Percentiles rank a stretch among this genome's conserved stretches.
These are phyloP conservation scores for Phytophthora constricta DNA, from an alignment of 352 stramenopile species.

Conservation along the genomic window DNA sequence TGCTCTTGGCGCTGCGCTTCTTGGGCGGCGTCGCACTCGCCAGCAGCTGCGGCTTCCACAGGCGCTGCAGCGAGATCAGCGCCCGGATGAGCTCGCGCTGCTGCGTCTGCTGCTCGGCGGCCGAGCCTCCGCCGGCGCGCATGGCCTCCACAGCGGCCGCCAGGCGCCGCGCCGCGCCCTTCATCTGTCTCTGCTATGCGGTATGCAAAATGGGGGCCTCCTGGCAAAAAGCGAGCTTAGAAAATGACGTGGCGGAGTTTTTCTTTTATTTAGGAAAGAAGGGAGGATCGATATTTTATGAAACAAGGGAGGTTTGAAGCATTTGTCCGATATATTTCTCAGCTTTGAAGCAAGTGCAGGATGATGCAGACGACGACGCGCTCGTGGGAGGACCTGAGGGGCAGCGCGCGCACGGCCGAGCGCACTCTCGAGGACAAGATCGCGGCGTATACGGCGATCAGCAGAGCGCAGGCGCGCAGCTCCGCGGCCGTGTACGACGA, in stretches of 20 bases:
- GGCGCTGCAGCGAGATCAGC: slow-evolving; percentile 64
- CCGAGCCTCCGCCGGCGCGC: slow-evolving; percentile 34
- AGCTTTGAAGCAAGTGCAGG: background rate
- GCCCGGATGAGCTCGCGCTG: slow-evolving; percentile 55
- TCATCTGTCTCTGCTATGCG: slow-evolving; percentile 31
- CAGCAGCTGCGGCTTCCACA: slow-evolving; percentile 56
- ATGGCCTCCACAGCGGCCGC: slow-evolving; percentile 59
- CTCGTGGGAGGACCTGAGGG: slow-evolving; percentile 83
- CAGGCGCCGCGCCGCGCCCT: slow-evolving; percentile 48
- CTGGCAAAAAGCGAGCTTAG: background rate
- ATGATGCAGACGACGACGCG: slow-evolving; percentile 71
- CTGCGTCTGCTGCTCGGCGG: slow-evolving; percentile 43
- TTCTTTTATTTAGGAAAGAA: no score
- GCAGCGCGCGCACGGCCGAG: slow-evolving; percentile 72
- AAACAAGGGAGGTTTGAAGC: background rate
- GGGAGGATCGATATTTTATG: no score
- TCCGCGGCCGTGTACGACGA: slow-evolving; percentile 53
- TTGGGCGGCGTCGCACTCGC: slow-evolving; percentile 11
- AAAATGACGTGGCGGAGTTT: background rate
- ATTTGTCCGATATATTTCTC: background rate
- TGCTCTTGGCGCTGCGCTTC: slow-evolving; percentile 39
- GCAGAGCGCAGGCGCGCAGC: slow-evolving; percentile 51
- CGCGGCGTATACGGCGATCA: slow-evolving; percentile 66
- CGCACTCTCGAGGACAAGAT: slow-evolving; percentile 86
- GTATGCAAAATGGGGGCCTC: background rate